Evolutionary conservation across 345 rosid genomes (phyloP), one percentile per base, ranked within the genome.

Genomic region (Barbarea vulgaris): DNA sequence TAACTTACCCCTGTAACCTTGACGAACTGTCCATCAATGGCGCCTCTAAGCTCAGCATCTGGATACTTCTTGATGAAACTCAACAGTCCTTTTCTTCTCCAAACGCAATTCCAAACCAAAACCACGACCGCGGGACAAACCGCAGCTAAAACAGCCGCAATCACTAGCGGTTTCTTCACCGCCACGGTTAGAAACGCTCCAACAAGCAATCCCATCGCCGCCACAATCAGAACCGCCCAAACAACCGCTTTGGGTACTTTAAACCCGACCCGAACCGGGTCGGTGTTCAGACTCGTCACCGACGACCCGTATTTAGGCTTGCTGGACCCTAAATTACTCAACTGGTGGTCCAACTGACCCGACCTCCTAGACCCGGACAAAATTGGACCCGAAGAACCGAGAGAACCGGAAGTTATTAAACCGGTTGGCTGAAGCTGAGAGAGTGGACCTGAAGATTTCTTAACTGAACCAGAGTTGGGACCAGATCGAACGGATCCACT

Each of bases 401-500:
- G 75, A 1, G 96, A 87, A 11, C 97, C 93, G 37, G 98, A 93
- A n/a, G 93, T 90, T 56, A 94, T 91, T 51, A 94, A 89, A 2
- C 98, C 98, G 7, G 98, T 94, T 2, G 98, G 97, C 28, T 83
- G 91, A 3, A 90, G 83, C 77, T 75, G 79, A 15, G 93, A 80
- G 52, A 91, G 60, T 5, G 98, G 90, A 4, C 98, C 97, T 3
- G 98, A 94, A 2, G 83, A 77, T 65, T 87, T 94, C 81, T 79
- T 84, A 11, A 88, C 61, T 0, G 92, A 75, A 1, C 93, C 98
- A 5, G 97, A 90, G 75, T 90, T 88, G 18, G 95, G 77, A 4
- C 91, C 93, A 55, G 98, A 90, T 81, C 97, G 92, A 59, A 87
- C 80, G 83, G 98, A 88, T 86, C 98, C 97, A 56, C 93, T 86